phyloP scores from a whole-genome alignment of 2,329 filamentous ascomycete genomes.

The Colletotrichum agaves region DNA sequence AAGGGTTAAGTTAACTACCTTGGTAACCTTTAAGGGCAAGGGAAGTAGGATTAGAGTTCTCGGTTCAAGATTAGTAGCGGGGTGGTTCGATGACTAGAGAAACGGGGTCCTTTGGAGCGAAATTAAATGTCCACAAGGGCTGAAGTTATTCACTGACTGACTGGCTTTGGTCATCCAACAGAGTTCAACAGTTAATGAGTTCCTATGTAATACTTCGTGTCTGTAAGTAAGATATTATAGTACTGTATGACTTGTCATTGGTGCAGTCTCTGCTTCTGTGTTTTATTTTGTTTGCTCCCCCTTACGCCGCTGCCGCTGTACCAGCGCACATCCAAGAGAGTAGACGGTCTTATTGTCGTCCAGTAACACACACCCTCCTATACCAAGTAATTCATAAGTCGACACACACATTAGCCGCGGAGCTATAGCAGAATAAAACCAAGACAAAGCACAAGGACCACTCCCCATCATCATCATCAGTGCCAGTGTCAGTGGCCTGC shows the following conservation, averaged over 20 bases:
- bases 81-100: slow-evolving; percentile 1
- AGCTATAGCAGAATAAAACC: slow-evolving; percentile 5
- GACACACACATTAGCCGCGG: background rate
- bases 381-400: background rate
- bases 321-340: slow-evolving; percentile 20
- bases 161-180: background rate
- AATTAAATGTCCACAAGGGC: slow-evolving; percentile 16
- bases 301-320: background rate
- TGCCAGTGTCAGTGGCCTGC: slow-evolving; percentile 50
- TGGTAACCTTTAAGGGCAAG: slow-evolving; percentile 8
- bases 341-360: background rate
- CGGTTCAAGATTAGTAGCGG: background rate
- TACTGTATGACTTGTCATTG: slow-evolving; percentile 7
- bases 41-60: slow-evolving; percentile 34
- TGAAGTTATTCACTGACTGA: background rate
- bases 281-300: slow-evolving; percentile 8
- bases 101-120: slow-evolving; percentile 10
- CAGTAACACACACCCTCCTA: background rate
- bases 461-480: slow-evolving; percentile 49
- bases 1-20: no score
- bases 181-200: background rate
- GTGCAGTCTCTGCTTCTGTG: background rate
- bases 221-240: background rate
- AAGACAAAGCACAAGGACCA: slow-evolving; percentile 10
- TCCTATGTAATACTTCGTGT: background rate